A percentile compares a stretch with the other conserved stretches of the same genome.
phyloP scores from a whole-genome alignment of 129 eudicot species.

The Lonicera japonica region DNA sequence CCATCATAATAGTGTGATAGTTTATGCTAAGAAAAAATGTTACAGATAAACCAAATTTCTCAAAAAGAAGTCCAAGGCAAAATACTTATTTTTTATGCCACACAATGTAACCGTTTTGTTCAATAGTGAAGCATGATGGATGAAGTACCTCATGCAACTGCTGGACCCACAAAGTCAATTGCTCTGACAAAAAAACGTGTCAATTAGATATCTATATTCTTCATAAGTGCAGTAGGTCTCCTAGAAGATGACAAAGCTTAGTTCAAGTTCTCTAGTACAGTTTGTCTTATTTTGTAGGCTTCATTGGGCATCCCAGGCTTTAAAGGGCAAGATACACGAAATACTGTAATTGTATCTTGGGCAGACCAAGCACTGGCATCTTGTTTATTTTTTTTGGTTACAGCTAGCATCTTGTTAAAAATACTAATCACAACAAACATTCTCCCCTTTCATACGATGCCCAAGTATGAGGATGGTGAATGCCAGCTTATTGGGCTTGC shows the following conservation, averaged over 20 bases:
- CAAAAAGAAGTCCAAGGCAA: neutral
- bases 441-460: conserved; percentile 94
- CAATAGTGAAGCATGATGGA: neutral
- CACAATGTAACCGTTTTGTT: conserved; percentile 3
- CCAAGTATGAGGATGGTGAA: conserved; percentile 90
- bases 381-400: too few relatives aligned
- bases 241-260: conserved; percentile 25
- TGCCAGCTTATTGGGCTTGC: conserved; percentile 68
- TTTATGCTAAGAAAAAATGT: neutral
- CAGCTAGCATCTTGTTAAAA: conserved; percentile 54
- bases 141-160: too few relatives aligned
- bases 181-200: conserved; percentile 8
- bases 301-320: conserved; percentile 90
- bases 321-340: conserved; percentile 51
- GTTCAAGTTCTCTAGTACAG: conserved; percentile 21
- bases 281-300: conserved; percentile 56
- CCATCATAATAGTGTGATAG: neutral
- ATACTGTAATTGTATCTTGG: conserved; percentile 66
- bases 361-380: too few relatives aligned
- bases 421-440: conserved; percentile 70
- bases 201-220: conserved; percentile 31
- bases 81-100: conserved; percentile 1
- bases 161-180: conserved; percentile 18
- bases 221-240: conserved; percentile 15
- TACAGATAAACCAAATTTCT: neutral